Evolutionary conservation across 495 filamentous ascomycete genomes (phyloP).

Genomic region (Aspergillus hancockii): DNA sequence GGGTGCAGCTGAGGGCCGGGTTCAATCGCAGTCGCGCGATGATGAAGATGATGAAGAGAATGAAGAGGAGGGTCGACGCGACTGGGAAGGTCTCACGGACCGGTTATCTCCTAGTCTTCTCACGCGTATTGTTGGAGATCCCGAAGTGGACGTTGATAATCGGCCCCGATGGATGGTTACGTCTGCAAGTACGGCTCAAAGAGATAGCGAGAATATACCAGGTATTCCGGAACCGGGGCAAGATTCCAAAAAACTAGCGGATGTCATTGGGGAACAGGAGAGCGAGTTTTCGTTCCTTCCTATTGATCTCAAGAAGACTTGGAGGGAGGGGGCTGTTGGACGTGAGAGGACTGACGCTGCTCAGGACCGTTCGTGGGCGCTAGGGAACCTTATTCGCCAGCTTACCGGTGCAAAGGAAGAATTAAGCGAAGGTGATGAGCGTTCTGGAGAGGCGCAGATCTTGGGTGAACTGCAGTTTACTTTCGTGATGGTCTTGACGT

Average conservation of each 20-base stretch:
- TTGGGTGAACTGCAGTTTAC: constrained; percentile 87
- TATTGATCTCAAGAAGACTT: constrained; percentile 60
- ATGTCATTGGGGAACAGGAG: constrained; percentile 31
- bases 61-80: constrained; percentile 33
- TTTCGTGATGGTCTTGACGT: constrained; percentile 76
- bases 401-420: constrained; percentile 22
- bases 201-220: constrained; percentile 53
- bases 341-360: constrained; percentile 71
- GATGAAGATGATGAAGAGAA: constrained; percentile 31
- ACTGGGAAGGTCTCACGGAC: constrained; percentile 47
- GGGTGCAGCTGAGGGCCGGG: background rate
- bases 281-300: constrained; percentile 47
- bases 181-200: constrained; percentile 44
- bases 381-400: constrained; percentile 53
- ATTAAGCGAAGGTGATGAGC: constrained; percentile 22
- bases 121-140: constrained; percentile 39
- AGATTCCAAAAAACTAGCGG: constrained; percentile 8
- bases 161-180: constrained; percentile 47
- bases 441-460: constrained; percentile 47
- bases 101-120: constrained; percentile 39
- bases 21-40: constrained; percentile 9
- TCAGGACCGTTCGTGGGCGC: constrained; percentile 70
- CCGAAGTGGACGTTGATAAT: constrained; percentile 40
- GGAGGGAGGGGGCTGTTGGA: constrained; percentile 68
- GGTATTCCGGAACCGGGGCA: constrained; percentile 36